These are phyloP conservation scores for Irpex lacteus DNA, from an alignment of 1,284 basidiomycete species.

Conservation along the genomic window DNA sequence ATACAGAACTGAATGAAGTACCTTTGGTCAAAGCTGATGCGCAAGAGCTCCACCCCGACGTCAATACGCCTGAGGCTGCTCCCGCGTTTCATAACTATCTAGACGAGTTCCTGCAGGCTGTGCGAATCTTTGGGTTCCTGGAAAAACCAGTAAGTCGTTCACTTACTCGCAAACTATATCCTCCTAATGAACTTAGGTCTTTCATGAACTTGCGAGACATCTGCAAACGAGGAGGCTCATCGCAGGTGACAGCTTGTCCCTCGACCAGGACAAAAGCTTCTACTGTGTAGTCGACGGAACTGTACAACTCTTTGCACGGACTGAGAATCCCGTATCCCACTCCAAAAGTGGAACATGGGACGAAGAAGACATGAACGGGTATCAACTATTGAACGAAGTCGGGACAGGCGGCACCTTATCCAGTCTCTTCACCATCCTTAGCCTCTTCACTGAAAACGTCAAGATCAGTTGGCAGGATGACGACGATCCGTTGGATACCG, in stretches of 20 bases:
- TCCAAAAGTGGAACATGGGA: slow-evolving; percentile 62
- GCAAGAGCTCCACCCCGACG: slow-evolving; percentile 82
- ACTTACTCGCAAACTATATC: not conserved
- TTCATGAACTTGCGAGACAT: slow-evolving; percentile 92
- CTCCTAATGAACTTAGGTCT: slow-evolving; percentile 54
- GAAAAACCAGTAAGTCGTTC: slow-evolving; percentile 78
- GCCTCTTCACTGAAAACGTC: slow-evolving; percentile 94
- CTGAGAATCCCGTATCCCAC: slow-evolving; percentile 45
- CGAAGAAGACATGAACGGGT: slow-evolving; percentile 87
- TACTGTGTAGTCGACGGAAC: slow-evolving; percentile 95
- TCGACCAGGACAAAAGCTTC: slow-evolving; percentile 91
- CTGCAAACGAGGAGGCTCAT: slow-evolving; percentile 89
- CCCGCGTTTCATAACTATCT: slow-evolving; percentile 90
- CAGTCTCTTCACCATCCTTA: slow-evolving; percentile 94
- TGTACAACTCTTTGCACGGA: slow-evolving; percentile 82
- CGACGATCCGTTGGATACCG: slow-evolving; percentile 28
- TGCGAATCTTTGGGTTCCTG: slow-evolving; percentile 92
- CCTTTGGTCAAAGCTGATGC: slow-evolving; percentile 78
- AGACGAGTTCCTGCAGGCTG: slow-evolving; percentile 92
- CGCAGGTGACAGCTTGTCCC: slow-evolving; percentile 87
- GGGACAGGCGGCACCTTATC: slow-evolving; percentile 93
- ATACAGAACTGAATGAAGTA: slow-evolving; percentile 82
- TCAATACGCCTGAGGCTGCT: slow-evolving; percentile 73
- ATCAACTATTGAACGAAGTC: slow-evolving; percentile 92
- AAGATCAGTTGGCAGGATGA: slow-evolving; percentile 88